Conservation (phyloP, 129 eudicot genomes). For the Mikania micrantha region DNA sequence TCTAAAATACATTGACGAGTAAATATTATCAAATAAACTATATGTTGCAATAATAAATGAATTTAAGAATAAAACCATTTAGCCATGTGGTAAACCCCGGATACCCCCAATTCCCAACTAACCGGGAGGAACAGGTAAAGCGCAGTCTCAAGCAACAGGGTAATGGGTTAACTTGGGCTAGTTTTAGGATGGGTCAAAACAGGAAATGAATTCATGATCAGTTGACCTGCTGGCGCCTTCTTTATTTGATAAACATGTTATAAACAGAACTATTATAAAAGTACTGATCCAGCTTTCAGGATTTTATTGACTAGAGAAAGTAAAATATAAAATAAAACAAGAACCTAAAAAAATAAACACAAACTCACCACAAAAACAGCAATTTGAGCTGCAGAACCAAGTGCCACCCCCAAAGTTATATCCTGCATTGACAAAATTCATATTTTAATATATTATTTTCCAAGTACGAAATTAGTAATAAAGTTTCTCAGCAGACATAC, state of each 20-base stretch:
- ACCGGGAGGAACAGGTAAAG: too few relatives aligned
- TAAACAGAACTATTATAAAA: too few relatives aligned
- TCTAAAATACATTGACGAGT: neutral
- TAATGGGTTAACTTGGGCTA: too few relatives aligned
- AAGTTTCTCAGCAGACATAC: neutral
- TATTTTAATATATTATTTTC: neutral
- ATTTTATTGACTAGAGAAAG: neutral
- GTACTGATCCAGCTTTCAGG: neutral
- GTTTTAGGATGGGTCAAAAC: too few relatives aligned
- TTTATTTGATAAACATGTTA: too few relatives aligned
- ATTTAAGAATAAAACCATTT: neutral
- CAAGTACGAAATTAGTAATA: neutral
- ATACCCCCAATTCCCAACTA: too few relatives aligned
- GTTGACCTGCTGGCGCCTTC: too few relatives aligned
- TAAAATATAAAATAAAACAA: neutral
- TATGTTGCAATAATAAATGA: neutral
- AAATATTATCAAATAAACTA: neutral
- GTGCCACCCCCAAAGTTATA: conserved; percentile 80
- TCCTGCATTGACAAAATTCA: conserved; percentile 49
- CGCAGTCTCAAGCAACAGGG: too few relatives aligned
- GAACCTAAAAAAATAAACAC: neutral
- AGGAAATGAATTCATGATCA: too few relatives aligned
- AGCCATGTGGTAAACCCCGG: too few relatives aligned
- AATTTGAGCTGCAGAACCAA: conserved; percentile 95
- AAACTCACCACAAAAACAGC: conserved; percentile 80